Evolutionary conservation across 768 basidiomycete species (phyloP).

Genomic region (Hirschioporus abietinus): DNA sequence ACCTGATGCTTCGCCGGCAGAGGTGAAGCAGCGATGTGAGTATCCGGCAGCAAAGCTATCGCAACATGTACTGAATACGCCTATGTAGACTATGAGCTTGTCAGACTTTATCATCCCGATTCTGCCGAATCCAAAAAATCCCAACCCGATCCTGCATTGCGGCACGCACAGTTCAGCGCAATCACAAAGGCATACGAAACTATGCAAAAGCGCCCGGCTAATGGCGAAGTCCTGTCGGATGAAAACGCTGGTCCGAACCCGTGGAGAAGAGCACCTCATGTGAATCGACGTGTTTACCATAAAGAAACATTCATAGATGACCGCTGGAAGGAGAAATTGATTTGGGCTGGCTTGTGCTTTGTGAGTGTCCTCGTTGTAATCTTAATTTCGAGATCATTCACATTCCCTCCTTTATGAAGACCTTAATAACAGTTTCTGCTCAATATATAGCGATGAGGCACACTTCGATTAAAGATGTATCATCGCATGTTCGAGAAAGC

Average conservation of each 20-base stretch:
- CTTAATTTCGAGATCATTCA: not conserved
- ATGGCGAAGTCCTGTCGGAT: constrained; percentile 18
- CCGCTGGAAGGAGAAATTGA: constrained; percentile 55
- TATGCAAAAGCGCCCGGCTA: constrained; percentile 43
- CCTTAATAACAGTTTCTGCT: not conserved
- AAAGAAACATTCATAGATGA: not conserved
- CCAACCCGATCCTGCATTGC: constrained; percentile 34
- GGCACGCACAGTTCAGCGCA: constrained; percentile 62
- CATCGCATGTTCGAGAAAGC: not conserved
- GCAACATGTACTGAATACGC: not conserved
- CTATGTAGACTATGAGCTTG: constrained; percentile 67
- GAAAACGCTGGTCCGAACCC: constrained; percentile 13
- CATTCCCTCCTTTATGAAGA: not conserved
- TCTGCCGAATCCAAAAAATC: constrained; percentile 39
- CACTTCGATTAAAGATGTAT: not conserved
- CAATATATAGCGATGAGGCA: not conserved
- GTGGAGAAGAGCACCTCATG: constrained; percentile 27
- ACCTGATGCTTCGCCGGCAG: constrained; percentile 40
- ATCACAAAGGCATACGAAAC: constrained; percentile 65
- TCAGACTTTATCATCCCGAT: constrained; percentile 76
- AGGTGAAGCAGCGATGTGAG: constrained; percentile 57
- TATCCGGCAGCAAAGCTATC: constrained; percentile 8
- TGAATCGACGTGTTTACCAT: constrained; percentile 6
- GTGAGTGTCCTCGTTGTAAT: constrained; percentile 31
- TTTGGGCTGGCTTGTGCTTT: constrained; percentile 48